Conservation (phyloP, 495 filamentous ascomycete genomes). For the Neurospora sp. region DNA sequence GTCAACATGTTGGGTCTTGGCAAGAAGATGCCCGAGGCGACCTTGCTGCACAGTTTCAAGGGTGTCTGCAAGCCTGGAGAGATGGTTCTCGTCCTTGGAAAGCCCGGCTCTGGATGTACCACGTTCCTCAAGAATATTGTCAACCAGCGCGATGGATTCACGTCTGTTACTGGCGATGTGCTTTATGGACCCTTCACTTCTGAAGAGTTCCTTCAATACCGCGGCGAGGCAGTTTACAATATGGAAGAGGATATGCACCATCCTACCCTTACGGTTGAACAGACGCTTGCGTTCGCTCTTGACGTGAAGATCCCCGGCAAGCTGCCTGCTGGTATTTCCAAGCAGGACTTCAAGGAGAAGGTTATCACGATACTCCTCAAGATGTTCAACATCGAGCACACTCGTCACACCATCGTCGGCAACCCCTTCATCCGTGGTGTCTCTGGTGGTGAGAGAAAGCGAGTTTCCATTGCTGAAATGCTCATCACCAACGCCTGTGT, state of each 20-base stretch:
- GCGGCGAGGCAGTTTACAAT: slow-evolving; percentile 80
- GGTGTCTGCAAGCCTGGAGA: slow-evolving; percentile 63
- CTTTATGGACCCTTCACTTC: slow-evolving; percentile 62
- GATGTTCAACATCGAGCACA: slow-evolving; percentile 86
- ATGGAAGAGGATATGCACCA: slow-evolving; percentile 76
- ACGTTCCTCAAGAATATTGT: slow-evolving; percentile 80
- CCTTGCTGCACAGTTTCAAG: slow-evolving; percentile 46
- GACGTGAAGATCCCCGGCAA: slow-evolving; percentile 72
- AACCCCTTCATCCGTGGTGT: slow-evolving; percentile 73
- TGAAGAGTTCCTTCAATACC: slow-evolving; percentile 52
- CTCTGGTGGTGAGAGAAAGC: slow-evolving; percentile 78
- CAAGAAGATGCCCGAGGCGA: slow-evolving; percentile 54
- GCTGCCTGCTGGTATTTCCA: slow-evolving; percentile 53
- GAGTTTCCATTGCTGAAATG: slow-evolving; percentile 62
- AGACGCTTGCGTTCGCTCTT: slow-evolving; percentile 77
- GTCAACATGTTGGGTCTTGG: slow-evolving; percentile 48
- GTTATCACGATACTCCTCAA: slow-evolving; percentile 62
- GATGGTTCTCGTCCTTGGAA: slow-evolving; percentile 82
- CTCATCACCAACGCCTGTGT: slow-evolving; percentile 66
- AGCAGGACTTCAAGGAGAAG: slow-evolving; percentile 58
- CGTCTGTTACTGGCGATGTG: slow-evolving; percentile 65
- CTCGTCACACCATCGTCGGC: slow-evolving; percentile 69
- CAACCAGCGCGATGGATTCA: slow-evolving; percentile 74
- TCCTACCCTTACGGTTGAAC: slow-evolving; percentile 70
- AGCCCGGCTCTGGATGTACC: slow-evolving; percentile 80